A percentile compares a stretch with the other conserved stretches of the same genome.
Evolutionary conservation across 1,284 basidiomycete genomes (phyloP).

Genomic region (Ganoderma boninense): DNA sequence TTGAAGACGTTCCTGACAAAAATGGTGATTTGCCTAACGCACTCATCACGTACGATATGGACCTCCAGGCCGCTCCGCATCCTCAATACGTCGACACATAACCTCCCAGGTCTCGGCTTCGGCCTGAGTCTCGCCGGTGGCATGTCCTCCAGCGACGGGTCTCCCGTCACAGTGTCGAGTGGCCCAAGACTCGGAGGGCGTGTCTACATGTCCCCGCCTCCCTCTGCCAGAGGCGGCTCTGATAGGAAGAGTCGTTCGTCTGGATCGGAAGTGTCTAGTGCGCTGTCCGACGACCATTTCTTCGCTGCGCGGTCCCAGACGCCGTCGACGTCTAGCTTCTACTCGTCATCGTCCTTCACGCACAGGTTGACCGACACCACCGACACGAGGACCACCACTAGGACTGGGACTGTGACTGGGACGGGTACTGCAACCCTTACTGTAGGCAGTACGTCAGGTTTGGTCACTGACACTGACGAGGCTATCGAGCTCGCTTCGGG

Average conservation of each 20-base stretch:
- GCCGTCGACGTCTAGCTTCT: constrained; percentile 42
- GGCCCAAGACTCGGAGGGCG: constrained; percentile 59
- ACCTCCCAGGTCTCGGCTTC: constrained; percentile 56
- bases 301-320: constrained; percentile 54
- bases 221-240: constrained; percentile 52
- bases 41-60: no score
- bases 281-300: constrained; percentile 66
- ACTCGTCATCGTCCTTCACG: constrained; percentile 44
- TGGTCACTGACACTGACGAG: constrained; percentile 35
- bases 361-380: constrained; percentile 32
- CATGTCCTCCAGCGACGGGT: constrained; percentile 49
- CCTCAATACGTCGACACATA: no score
- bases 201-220: constrained; percentile 70
- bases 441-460: constrained; percentile 24
- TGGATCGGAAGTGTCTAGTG: constrained; percentile 44
- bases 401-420: constrained; percentile 21
- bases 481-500: constrained; percentile 50
- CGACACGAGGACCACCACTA: constrained; percentile 29
- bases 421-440: constrained; percentile 1
- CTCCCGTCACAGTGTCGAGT: constrained; percentile 65
- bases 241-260: constrained; percentile 40
- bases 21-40: no score
- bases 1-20: no score
- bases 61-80: no score
- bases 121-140: constrained; percentile 50